Percentiles rank a stretch among this genome's conserved stretches.
phyloP scores from a whole-genome alignment of 2,329 filamentous ascomycete genomes.

The Penicillium oxalicum region DNA sequence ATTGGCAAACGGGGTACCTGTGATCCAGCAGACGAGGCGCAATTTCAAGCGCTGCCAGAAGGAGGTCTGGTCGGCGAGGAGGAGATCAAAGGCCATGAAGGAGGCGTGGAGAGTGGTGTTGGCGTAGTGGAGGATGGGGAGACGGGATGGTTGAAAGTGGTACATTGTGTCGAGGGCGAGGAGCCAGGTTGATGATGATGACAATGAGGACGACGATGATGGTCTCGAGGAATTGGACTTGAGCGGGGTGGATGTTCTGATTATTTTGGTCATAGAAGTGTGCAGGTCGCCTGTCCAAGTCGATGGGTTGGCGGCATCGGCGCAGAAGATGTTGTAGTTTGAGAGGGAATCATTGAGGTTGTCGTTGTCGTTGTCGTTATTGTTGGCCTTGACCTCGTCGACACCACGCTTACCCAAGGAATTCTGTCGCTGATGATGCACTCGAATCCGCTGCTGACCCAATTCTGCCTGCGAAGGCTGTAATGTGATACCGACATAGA shows the following conservation, averaged over 20 bases:
- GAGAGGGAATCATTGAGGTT: no score
- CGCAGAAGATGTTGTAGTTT: slow-evolving; percentile 38
- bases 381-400: not conserved
- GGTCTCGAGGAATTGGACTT: no score
- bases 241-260: not conserved
- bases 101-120: slow-evolving; percentile 41
- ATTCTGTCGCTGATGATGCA: slow-evolving; percentile 1
- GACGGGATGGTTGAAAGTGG: slow-evolving; percentile 51
- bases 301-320: slow-evolving; percentile 46
- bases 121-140: slow-evolving; percentile 42
- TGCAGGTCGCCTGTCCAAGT: slow-evolving; percentile 36
- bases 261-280: slow-evolving; percentile 6
- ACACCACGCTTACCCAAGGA: not conserved
- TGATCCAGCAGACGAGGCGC: slow-evolving; percentile 41
- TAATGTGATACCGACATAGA: slow-evolving; percentile 52
- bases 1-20: slow-evolving; percentile 46
- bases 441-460: slow-evolving; percentile 16
- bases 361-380: no score
- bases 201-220: not conserved
- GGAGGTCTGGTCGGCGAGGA: slow-evolving; percentile 29
- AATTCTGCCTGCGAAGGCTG: slow-evolving; percentile 42
- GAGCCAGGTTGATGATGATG: slow-evolving; percentile 40
- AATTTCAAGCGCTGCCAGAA: slow-evolving; percentile 32
- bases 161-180: slow-evolving; percentile 54
- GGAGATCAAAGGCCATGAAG: slow-evolving; percentile 52